Conservation (phyloP, 805 yeast genomes). For the Teunomyces barrocoloradensis region DNA sequence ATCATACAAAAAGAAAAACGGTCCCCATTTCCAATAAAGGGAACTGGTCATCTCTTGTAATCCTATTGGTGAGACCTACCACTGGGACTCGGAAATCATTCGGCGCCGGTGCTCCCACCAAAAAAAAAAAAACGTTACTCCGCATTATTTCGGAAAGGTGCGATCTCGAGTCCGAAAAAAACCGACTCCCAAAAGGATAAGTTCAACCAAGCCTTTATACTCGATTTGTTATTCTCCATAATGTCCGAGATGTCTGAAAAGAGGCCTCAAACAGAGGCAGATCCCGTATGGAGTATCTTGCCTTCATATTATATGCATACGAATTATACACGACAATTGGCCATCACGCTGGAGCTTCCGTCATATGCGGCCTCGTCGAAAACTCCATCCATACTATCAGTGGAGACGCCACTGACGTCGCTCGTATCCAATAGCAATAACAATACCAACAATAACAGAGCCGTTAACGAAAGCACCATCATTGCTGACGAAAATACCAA, state of each 20-base stretch:
- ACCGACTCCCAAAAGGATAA: background rate
- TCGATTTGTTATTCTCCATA: background rate
- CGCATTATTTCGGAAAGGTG: background rate
- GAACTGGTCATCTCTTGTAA: background rate
- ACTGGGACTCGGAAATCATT: background rate
- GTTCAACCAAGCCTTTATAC: too few relatives aligned
- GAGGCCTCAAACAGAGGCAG: background rate
- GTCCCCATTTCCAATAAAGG: background rate
- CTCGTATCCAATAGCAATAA: background rate
- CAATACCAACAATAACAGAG: background rate
- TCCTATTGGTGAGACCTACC: background rate
- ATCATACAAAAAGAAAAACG: background rate
- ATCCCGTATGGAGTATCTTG: constrained; percentile 37
- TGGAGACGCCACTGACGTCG: constrained; percentile 3
- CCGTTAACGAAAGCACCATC: constrained; percentile 11
- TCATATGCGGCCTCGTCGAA: constrained; percentile 11
- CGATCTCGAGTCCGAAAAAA: constrained; percentile 1
- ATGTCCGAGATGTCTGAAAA: background rate
- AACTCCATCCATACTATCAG: background rate
- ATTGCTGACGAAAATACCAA: constrained; percentile 33
- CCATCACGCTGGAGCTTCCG: constrained; percentile 16
- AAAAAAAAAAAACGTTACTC: background rate
- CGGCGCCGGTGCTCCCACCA: background rate
- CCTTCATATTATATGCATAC: constrained; percentile 40
- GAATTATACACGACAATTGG: constrained; percentile 9